These are phyloP conservation scores for Xanthoparmelia taractica DNA, from an alignment of 495 filamentous ascomycete species.

Conservation along the genomic window DNA sequence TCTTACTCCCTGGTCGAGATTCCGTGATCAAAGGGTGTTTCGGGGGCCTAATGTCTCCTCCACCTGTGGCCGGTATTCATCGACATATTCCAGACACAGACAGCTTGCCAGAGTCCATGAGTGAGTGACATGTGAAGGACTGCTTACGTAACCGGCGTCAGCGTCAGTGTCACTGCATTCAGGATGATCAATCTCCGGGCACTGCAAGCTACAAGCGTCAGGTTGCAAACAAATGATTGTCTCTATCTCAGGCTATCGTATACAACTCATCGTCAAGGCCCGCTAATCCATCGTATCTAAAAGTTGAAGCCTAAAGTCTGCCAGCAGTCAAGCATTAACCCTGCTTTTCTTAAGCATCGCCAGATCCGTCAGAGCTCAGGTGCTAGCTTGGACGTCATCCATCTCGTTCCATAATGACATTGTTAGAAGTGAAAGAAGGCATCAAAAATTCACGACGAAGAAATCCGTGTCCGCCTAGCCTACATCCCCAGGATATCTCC, in stretches of 20 bases:
- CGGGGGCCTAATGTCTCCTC: too few species aligned
- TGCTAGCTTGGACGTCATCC: conserved; percentile 11
- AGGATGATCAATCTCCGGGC: background rate
- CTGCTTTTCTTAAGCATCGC: background rate
- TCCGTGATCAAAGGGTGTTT: too few species aligned
- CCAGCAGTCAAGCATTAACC: conserved; percentile 13
- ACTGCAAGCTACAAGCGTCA: background rate
- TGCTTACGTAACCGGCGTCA: background rate
- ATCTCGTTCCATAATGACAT: background rate
- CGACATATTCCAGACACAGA: too few species aligned
- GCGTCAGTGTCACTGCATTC: background rate
- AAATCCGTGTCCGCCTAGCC: conserved; percentile 9
- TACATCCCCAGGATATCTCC: conserved; percentile 21
- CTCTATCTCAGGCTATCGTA: background rate
- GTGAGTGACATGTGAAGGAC: background rate
- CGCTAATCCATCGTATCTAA: background rate
- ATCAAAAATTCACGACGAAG: conserved; percentile 11
- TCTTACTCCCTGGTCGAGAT: too few species aligned
- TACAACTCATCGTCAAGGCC: background rate
- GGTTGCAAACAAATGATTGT: background rate
- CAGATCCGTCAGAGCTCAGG: conserved; percentile 9
- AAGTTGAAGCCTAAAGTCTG: conserved; percentile 5
- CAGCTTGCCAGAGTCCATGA: too few species aligned
- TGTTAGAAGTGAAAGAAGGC: conserved; percentile 6
- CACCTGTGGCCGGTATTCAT: too few species aligned